Percentiles rank a stretch among this genome's conserved stretches.
phyloP scores from a whole-genome alignment of 345 rosid genomes.

The Aurinia saxatilis region DNA sequence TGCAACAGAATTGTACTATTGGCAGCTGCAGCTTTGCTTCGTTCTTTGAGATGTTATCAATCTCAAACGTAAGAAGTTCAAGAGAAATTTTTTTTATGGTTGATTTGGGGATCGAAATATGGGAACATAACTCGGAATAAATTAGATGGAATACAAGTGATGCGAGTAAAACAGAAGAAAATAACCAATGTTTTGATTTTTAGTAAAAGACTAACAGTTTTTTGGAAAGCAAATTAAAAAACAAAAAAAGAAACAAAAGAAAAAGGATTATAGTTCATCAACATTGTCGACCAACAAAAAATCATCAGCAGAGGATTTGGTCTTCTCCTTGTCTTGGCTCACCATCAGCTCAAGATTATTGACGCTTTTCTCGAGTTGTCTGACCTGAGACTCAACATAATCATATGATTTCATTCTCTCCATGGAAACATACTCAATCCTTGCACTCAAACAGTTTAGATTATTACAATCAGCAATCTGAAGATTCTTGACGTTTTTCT shows the following conservation, averaged over 20 bases:
- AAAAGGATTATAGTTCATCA: neutral
- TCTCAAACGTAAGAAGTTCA: too few relatives aligned
- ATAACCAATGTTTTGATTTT: too few relatives aligned
- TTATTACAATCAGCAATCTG: neutral
- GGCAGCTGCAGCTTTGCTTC: too few relatives aligned
- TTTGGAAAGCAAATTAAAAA: neutral
- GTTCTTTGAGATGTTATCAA: too few relatives aligned
- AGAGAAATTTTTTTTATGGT: too few relatives aligned
- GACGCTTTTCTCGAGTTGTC: neutral
- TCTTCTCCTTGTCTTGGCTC: neutral
- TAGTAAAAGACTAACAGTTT: too few relatives aligned
- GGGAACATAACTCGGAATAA: too few relatives aligned
- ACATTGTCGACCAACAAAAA: constrained; percentile 3
- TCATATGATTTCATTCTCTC: neutral
- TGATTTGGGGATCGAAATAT: too few relatives aligned
- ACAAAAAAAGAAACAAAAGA: too few relatives aligned
- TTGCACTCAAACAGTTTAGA: neutral
- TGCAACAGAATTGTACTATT: too few relatives aligned
- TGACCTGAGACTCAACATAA: neutral
- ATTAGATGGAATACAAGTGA: too few relatives aligned
- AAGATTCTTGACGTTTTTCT: neutral
- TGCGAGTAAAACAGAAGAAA: too few relatives aligned
- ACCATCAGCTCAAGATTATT: neutral
- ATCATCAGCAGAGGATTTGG: neutral
- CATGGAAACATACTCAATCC: neutral